These are phyloP conservation scores for Ceriops decandra DNA, from an alignment of 345 rosid genomes.

Conservation along the genomic window DNA sequence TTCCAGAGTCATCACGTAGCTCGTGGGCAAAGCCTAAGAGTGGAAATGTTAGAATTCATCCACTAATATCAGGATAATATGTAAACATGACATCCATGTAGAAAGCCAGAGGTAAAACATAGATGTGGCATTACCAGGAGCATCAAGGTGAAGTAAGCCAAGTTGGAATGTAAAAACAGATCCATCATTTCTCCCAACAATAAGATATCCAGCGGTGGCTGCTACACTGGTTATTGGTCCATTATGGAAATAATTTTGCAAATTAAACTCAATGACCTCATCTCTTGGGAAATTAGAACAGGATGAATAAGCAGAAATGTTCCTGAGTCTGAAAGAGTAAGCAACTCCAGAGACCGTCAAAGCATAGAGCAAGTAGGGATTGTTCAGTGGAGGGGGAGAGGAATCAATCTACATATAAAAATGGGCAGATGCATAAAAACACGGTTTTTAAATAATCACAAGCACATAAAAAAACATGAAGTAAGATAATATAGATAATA, in stretches of 20 bases:
- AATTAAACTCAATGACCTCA: conserved; percentile 46
- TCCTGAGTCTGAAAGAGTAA: conserved; percentile 49
- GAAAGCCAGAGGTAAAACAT: background rate
- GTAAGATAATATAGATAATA: too few species aligned
- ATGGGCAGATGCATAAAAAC: background rate
- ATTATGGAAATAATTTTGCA: conserved; percentile 32
- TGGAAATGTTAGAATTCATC: background rate
- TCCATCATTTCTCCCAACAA: conserved; percentile 67
- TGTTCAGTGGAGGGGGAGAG: conserved; percentile 15
- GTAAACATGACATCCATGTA: background rate
- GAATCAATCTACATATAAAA: conserved; percentile 33
- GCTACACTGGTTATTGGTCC: conserved; percentile 48
- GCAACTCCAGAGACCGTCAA: conserved; percentile 65
- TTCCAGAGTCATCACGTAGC: conserved; percentile 74
- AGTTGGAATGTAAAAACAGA: conserved; percentile 58
- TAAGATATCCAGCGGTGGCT: conserved; percentile 54
- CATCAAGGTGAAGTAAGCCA: conserved; percentile 36
- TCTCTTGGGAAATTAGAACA: conserved; percentile 42
- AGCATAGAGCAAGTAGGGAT: conserved; percentile 47
- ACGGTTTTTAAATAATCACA: background rate
- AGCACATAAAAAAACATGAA: background rate
- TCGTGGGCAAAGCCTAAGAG: conserved; percentile 56
- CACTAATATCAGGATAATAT: background rate
- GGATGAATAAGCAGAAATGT: conserved; percentile 39
- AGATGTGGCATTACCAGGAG: conserved; percentile 47